Evolutionary conservation across 2,329 filamentous ascomycete genomes (phyloP).

Genomic region (Didymellaceae sp.): DNA sequence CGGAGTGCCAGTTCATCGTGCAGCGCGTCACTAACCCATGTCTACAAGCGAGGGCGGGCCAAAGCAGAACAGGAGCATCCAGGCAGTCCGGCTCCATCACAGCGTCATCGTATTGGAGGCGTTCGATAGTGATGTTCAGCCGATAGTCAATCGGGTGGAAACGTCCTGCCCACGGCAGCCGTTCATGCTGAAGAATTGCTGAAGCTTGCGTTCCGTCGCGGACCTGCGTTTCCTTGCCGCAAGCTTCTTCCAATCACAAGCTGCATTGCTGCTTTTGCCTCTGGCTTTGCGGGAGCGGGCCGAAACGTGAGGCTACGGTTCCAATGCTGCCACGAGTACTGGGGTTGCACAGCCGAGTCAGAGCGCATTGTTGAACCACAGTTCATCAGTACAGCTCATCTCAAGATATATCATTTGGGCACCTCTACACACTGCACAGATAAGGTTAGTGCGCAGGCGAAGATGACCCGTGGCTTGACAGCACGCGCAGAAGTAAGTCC

Average conservation of each 20-base stretch:
- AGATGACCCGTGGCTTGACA: conserved; percentile 11
- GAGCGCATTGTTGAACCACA: neutral
- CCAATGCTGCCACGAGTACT: conserved; percentile 15
- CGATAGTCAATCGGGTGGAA: neutral
- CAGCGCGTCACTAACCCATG: conserved; percentile 18
- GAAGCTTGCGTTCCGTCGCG: conserved; percentile 9
- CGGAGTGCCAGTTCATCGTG: conserved; percentile 20
- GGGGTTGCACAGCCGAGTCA: conserved; percentile 3
- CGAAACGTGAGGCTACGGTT: conserved; percentile 14
- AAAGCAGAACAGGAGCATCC: conserved; percentile 17
- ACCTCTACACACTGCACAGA: neutral
- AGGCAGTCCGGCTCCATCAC: neutral
- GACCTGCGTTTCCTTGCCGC: conserved; percentile 13
- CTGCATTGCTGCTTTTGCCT: conserved; percentile 9
- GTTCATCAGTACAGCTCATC: conserved; percentile 3
- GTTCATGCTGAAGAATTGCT: conserved; percentile 3
- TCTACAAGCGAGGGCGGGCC: conserved; percentile 16
- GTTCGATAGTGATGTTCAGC: neutral
- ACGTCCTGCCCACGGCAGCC: neutral
- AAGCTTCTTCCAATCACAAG: conserved; percentile 14
- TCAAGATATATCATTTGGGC: neutral
- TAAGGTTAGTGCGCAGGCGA: neutral
- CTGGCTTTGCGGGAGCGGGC: conserved; percentile 11
- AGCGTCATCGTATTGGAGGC: conserved; percentile 13
- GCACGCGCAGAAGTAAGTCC: conserved; percentile 9